These are phyloP conservation scores for Diddensiella santjacobensis DNA, from an alignment of 805 yeast genomes.

Conservation along the genomic window DNA sequence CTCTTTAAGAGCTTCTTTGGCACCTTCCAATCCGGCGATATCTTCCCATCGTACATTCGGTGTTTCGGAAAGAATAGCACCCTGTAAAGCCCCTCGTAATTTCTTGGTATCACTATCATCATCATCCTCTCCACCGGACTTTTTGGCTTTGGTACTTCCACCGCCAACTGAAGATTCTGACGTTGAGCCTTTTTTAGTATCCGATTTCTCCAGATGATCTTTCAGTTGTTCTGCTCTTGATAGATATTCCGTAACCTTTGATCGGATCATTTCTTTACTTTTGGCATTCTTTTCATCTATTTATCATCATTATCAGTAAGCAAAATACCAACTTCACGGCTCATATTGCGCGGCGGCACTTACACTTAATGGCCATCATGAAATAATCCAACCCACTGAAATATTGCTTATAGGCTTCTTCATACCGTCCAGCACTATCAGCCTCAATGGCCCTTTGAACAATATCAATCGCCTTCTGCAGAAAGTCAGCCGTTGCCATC, in stretches of 20 bases:
- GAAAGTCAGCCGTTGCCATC: slow-evolving; percentile 53
- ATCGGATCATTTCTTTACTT: slow-evolving; percentile 81
- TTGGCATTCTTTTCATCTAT: slow-evolving; percentile 78
- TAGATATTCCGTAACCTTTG: slow-evolving; percentile 86
- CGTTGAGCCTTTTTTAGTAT: slow-evolving; percentile 45
- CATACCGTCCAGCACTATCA: slow-evolving; percentile 83
- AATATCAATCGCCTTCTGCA: slow-evolving; percentile 90
- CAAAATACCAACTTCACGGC: too few relatives aligned
- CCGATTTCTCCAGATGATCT: slow-evolving; percentile 70
- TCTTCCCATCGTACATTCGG: slow-evolving; percentile 95
- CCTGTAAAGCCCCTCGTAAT: slow-evolving; percentile 83
- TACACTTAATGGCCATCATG: slow-evolving; percentile 86
- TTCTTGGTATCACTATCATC: slow-evolving; percentile 83
- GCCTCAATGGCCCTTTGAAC: slow-evolving; percentile 95
- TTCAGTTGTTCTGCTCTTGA: slow-evolving; percentile 92
- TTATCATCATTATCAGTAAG: neutral
- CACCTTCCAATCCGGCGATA: slow-evolving; percentile 91
- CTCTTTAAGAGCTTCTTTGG: slow-evolving; percentile 94
- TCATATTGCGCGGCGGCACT: slow-evolving; percentile 12
- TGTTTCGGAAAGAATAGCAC: slow-evolving; percentile 85
- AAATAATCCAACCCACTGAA: slow-evolving; percentile 91
- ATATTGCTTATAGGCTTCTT: slow-evolving; percentile 90
- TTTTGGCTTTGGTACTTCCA: slow-evolving; percentile 49
- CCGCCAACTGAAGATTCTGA: slow-evolving; percentile 55
- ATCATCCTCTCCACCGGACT: slow-evolving; percentile 43